phyloP scores from a whole-genome alignment of 768 basidiomycete species.

The Mrakia frigida region DNA sequence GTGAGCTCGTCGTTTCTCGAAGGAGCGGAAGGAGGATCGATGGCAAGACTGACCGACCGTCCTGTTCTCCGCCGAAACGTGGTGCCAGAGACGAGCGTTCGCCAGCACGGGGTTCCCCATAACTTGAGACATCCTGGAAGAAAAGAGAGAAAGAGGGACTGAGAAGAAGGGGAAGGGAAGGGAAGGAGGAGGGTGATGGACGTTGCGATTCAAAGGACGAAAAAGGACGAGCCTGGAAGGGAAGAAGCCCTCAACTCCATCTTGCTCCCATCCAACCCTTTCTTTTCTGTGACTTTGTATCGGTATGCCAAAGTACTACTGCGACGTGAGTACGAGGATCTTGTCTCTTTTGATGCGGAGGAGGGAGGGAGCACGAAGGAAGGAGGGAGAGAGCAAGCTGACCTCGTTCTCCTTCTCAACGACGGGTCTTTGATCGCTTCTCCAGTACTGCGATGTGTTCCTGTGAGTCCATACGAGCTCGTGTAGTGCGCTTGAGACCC shows the following conservation, averaged over 20 bases:
- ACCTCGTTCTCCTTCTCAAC: background rate
- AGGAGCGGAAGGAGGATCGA: background rate
- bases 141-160: background rate
- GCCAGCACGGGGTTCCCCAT: slow-evolving; percentile 77
- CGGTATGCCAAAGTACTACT: slow-evolving; percentile 33
- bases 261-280: background rate
- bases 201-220: background rate
- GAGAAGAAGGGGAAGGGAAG: background rate
- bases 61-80: slow-evolving; percentile 82
- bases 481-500: background rate
- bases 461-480: slow-evolving; percentile 5
- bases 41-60: slow-evolving; percentile 58
- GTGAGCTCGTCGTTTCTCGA: background rate
- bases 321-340: slow-evolving; percentile 19
- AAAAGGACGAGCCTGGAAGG: background rate
- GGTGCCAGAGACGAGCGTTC: slow-evolving; percentile 93
- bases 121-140: slow-evolving; percentile 11
- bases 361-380: background rate
- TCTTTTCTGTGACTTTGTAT: background rate
- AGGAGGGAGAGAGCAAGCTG: background rate
- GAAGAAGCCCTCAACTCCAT: background rate
- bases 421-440: background rate
- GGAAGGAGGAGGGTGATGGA: background rate
- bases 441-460: slow-evolving; percentile 34
- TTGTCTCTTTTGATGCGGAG: background rate